Conservation (phyloP, 345 rosid species). For the Arabidopsis thaliana region TAIR10.1 NC_003075.7:13845001-13845500, state of each 20-base stretch:
- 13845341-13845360: conserved; percentile 92
- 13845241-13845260: conserved; percentile 55
- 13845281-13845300: conserved; percentile 95
- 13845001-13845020: neutral
- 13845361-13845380: conserved; percentile 94
- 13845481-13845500: neutral
- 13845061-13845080: neutral
- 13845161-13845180: neutral
- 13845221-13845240: conserved; percentile 26
- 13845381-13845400: conserved; percentile 96
- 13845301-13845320: conserved; percentile 98
- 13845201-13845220: conserved; percentile 22
- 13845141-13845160: conserved; percentile 3
- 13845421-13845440: conserved; percentile 1
- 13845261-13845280: conserved; percentile 88
- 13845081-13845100: neutral
- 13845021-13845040: neutral
- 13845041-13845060: conserved; percentile 18
- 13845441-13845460: conserved; percentile 12
- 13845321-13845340: conserved; percentile 78
- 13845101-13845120: neutral
- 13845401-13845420: conserved; percentile 18
- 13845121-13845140: neutral
- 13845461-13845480: conserved; percentile 7
- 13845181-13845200: neutral